Base-by-base conservation (phyloP, 805 yeast genomes). In the Wickerhamomyces tratensis region DNA sequence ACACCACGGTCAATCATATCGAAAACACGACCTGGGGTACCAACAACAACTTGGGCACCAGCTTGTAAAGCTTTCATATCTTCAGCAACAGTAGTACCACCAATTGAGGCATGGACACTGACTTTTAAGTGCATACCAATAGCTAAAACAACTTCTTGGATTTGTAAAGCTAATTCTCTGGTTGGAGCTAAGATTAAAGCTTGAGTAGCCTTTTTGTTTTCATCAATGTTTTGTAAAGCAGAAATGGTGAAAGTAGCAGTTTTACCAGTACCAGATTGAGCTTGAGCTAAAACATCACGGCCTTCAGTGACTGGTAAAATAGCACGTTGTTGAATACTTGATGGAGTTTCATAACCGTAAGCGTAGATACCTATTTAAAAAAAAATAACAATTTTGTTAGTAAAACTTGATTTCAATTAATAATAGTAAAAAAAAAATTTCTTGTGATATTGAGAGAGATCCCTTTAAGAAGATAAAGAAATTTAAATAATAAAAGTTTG, bases 211-310 rank as follows among this genome's bases (percentile, higher is more conserved):
- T 79, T 76, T 61, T 74, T 69, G 52, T 71, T 69, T 55, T 80
- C 74, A 64, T 89, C 96, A 47, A 88, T 76, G 66, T 75, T 76
- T 66, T 78, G 82, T 58, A 79, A 73, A 58, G 81, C 79, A 54
- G 82, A 82, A 52, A 91, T 87, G 57, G 97, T 78, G 75, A 91
- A 91, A 44, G 98, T 91, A 57, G 98, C 98, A 41, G 98, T 91
- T 74, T 91, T 91, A 71, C 98, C 98, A 44, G 98, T 91, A 71
- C 98, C 98, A 40, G 96, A 87, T 73, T 91, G 98, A 50, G 98
- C 98, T 72, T 91, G 98, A 51, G 98, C 98, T 54, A 91, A 79
- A 46, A 88, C 95, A 69, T 91, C 98, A 67, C 87, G 83, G 49
- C 96, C 96, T 65, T 82, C 84, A 59, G 86, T 82, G 65, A 93